phyloP scores from a whole-genome alignment of 1,139 yeast genomes.

The Lodderomyces theae region DNA sequence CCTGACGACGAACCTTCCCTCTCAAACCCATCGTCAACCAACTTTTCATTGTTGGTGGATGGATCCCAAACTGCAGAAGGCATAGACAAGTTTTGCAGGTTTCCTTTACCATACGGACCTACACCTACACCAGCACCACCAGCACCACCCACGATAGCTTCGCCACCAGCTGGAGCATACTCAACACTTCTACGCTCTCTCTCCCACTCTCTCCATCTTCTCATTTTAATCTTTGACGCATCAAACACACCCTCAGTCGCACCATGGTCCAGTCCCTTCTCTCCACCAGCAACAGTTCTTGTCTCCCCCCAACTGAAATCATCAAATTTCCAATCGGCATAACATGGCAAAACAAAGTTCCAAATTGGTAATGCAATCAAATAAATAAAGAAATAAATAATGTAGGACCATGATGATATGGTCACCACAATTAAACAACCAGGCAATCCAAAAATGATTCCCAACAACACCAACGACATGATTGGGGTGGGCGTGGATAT shows the following conservation, averaged over 20 bases:
- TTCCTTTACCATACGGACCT: constrained; percentile 4
- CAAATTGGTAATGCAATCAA: constrained; percentile 85
- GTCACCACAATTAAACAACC: constrained; percentile 86
- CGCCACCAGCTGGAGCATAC: constrained; percentile 8
- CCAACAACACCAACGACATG: constrained; percentile 75
- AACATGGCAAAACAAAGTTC: constrained; percentile 87
- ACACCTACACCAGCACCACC: neutral
- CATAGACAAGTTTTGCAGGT: constrained; percentile 24
- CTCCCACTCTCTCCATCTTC: constrained; percentile 93
- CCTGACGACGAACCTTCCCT: constrained; percentile 24
- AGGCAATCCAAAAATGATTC: constrained; percentile 83
- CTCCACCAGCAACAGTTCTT: constrained; percentile 76
- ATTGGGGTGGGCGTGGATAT: constrained; percentile 81
- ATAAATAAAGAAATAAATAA: constrained; percentile 81
- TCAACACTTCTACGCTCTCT: constrained; percentile 50
- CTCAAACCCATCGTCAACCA: constrained; percentile 24
- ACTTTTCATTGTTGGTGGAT: constrained; percentile 31
- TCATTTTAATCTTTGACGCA: constrained; percentile 82
- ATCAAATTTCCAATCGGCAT: constrained; percentile 96
- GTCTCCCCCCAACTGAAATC: constrained; percentile 99
- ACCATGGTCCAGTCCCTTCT: constrained; percentile 59
- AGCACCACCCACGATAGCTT: neutral
- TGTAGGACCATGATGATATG: constrained; percentile 71
- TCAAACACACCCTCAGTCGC: constrained; percentile 80
- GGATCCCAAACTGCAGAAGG: constrained; percentile 55